phyloP scores from a whole-genome alignment of 768 basidiomycete genomes.

The Porphyrellus cyaneotinctus region DNA sequence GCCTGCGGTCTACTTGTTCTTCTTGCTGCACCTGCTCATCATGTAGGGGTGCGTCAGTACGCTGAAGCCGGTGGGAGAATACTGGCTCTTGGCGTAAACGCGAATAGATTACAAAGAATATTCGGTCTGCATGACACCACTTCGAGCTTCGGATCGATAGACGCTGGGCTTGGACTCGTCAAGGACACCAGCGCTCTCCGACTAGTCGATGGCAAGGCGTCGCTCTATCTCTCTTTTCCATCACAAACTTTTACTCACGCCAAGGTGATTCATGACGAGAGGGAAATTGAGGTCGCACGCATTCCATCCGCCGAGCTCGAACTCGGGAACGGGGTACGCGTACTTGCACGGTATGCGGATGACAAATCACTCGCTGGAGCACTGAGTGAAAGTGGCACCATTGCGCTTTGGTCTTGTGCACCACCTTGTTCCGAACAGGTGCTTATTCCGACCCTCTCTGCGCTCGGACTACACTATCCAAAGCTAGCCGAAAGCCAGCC shows the following conservation, averaged over 20 bases:
- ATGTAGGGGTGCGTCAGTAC: conserved; percentile 51
- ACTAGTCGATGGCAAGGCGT: conserved; percentile 19
- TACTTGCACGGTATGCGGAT: conserved; percentile 19
- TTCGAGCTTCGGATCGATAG: conserved; percentile 38
- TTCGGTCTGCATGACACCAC: conserved; percentile 34
- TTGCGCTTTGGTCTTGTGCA: conserved; percentile 31
- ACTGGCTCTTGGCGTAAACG: conserved; percentile 61
- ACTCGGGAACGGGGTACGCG: conserved; percentile 11
- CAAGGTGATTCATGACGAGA: conserved; percentile 6
- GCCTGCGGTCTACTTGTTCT: conserved; percentile 79
- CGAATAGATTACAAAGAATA: conserved; percentile 44
- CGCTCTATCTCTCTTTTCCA: conserved; percentile 28
- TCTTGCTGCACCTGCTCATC: conserved; percentile 49
- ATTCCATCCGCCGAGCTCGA: conserved; percentile 16
- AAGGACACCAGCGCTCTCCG: conserved; percentile 25
- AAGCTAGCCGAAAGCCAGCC: neutral
- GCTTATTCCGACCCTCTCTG: conserved; percentile 17
- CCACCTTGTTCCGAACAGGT: conserved; percentile 24
- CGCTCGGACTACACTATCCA: conserved; percentile 24
- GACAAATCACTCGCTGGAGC: conserved; percentile 22
- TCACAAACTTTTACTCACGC: conserved; percentile 8
- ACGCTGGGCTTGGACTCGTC: conserved; percentile 31
- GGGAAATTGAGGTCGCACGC: conserved; percentile 5
- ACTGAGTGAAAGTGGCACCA: conserved; percentile 20
- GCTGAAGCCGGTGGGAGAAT: conserved; percentile 67